Percentiles rank a stretch among this genome's conserved stretches.
Conservation (phyloP, 257 asterid species). For the Solanum chaucha region DNA sequence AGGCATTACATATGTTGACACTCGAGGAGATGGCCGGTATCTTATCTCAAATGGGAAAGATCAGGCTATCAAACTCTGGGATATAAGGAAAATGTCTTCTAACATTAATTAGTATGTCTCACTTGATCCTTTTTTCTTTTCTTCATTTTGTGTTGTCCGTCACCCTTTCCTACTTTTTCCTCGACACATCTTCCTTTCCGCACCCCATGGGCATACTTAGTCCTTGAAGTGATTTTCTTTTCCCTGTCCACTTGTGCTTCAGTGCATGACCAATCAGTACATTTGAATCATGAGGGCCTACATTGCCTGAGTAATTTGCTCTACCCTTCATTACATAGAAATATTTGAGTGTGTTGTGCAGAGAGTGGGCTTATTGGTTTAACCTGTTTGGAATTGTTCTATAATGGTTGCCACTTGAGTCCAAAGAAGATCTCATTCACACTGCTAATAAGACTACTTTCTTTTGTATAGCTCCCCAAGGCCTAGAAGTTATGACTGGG, state of each 20-base stretch:
- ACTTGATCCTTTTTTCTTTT: background rate
- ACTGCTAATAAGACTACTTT: conserved; percentile 3
- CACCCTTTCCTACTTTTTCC: background rate
- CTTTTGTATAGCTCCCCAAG: conserved; percentile 38
- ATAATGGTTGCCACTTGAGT: background rate
- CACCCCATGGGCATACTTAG: background rate
- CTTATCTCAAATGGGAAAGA: conserved; percentile 92
- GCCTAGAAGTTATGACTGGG: conserved; percentile 54
- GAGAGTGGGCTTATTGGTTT: background rate
- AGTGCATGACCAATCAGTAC: background rate
- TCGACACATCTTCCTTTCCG: background rate
- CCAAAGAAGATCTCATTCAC: background rate
- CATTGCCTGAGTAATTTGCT: background rate
- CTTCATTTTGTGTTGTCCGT: background rate
- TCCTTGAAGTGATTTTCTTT: background rate
- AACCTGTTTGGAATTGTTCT: background rate
- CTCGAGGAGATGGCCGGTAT: conserved; percentile 96
- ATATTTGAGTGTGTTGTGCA: background rate
- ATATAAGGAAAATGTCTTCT: conserved; percentile 89
- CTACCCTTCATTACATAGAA: background rate
- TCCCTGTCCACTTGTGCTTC: background rate
- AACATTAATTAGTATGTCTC: conserved; percentile 61
- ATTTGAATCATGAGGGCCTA: background rate
- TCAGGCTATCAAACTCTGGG: conserved; percentile 92
- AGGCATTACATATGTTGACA: conserved; percentile 79